Conservation (phyloP, 2,329 filamentous ascomycete genomes). For the Fusarium duplospermum region DNA sequence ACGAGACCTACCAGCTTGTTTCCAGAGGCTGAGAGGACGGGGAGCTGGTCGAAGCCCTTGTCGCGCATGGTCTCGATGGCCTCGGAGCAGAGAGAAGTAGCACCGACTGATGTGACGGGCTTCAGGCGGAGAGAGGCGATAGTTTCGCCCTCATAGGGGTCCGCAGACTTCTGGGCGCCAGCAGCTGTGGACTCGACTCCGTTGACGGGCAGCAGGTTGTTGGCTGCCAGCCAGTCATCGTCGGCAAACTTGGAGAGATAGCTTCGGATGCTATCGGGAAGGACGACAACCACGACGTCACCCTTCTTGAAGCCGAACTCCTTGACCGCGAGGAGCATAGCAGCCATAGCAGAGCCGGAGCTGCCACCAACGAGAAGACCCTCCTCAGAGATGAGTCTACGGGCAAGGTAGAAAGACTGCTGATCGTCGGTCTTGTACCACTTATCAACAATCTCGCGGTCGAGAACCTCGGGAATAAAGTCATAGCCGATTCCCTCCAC, state of each 20-base stretch:
- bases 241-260: conserved; percentile 99
- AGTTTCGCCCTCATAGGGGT: conserved; percentile 82
- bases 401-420: conserved; percentile 90
- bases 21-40: conserved; percentile 79
- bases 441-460: conserved; percentile 82
- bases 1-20: conserved; percentile 88
- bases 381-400: conserved; percentile 92
- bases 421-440: conserved; percentile 99
- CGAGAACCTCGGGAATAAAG: conserved; percentile 93
- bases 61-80: conserved; percentile 99
- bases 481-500: conserved; percentile 99
- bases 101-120: conserved; percentile 87
- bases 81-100: conserved; percentile 78
- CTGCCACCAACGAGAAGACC: conserved; percentile 93
- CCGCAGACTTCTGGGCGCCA: conserved; percentile 56
- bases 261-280: conserved; percentile 96
- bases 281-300: conserved; percentile 88
- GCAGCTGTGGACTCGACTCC: conserved; percentile 61
- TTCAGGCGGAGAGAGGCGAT: conserved; percentile 88
- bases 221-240: conserved; percentile 98
- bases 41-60: conserved; percentile 97
- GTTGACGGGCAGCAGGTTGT: conserved; percentile 82
- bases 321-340: conserved; percentile 79
- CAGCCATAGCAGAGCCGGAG: conserved; percentile 91
- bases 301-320: conserved; percentile 83